Evolutionary conservation across 169 alveolate genomes (phyloP), one percentile per base, ranked within the genome.

Genomic region (Plasmodium inui): DNA sequence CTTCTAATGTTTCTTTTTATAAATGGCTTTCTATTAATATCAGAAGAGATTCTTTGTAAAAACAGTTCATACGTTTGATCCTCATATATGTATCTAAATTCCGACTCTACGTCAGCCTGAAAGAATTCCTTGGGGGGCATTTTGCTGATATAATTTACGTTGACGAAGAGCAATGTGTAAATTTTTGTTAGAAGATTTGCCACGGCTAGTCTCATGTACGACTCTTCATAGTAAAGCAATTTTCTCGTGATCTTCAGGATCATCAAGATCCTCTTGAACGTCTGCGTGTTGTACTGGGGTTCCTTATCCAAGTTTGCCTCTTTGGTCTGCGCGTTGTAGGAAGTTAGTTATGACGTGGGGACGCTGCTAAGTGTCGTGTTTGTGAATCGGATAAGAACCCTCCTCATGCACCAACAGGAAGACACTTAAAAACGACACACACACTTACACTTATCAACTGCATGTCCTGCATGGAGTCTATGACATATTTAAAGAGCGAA

Each of bases 71-170:
- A 30, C 46, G 32, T 9, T 82, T 91, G 92, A n/a, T 91, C 84
- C 74, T 50, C 70, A 91, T 91, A 82, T 55, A 91, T 50, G 34
- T 71, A 30, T 71, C 28, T 82, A 82, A 71, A 91, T 82, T 81
- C 85, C 46, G 83, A 39, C 5, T 91, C 95, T 22, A 91, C 8
- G 39, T 80, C 92, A 1, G 32, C 73, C n/a, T 82, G 19, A 73
- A 91, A 91, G 57, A 28, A 50, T 91, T 91, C 95, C 67, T 91
- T 91, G 28, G 92, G 92, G 26, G 73, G n/a, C 67, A 82, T 81
- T 30, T 70, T 91, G 32, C 95, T 82, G 61, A 91, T 80, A 26
- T 82, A 44, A 32, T 91, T 82, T 82, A 91, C 74, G 78, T 91
- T 91, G n/a, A 91, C 95, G 57, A 41, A 74, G 17, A 82, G 73